phyloP scores from a whole-genome alignment of 148 eudicot species.

The Simmondsia chinensis region DNA sequence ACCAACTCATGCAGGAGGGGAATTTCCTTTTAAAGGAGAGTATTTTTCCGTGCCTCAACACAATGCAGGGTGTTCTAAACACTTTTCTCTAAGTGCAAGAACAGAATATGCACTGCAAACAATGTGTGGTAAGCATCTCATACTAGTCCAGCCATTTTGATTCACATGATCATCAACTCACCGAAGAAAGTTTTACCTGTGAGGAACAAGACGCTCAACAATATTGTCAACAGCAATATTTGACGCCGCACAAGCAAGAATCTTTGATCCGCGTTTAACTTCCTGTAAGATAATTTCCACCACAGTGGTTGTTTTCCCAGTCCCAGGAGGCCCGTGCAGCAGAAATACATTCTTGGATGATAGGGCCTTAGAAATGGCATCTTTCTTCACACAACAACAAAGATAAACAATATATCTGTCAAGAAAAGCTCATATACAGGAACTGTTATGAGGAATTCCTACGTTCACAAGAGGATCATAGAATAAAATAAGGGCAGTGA shows the following conservation, averaged over 20 bases:
- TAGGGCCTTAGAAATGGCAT: constrained; percentile 75
- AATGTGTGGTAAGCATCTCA: no score
- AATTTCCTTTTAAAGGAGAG: no score
- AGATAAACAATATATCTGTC: neutral
- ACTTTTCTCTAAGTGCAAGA: no score
- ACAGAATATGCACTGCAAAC: no score
- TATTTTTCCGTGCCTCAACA: no score
- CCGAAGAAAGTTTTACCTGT: no score
- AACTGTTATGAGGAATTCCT: no score
- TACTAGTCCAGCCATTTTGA: no score
- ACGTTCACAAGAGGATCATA: no score
- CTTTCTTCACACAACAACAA: constrained; percentile 45
- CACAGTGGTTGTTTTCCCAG: constrained; percentile 95
- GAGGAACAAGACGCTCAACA: constrained; percentile 83
- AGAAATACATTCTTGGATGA: constrained; percentile 85
- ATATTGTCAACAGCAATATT: constrained; percentile 97
- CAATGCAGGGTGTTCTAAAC: no score
- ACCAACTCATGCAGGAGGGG: neutral
- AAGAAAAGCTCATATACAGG: neutral
- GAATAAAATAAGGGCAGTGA: no score
- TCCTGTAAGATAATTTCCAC: constrained; percentile 95
- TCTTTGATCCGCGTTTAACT: constrained; percentile 95
- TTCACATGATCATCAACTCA: no score
- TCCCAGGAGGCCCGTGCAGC: constrained; percentile 99
- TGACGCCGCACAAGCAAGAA: constrained; percentile 99